Evolutionary conservation across 805 yeast species (phyloP).

Genomic region (Saccharomycopsis oosterbeekiorum): DNA sequence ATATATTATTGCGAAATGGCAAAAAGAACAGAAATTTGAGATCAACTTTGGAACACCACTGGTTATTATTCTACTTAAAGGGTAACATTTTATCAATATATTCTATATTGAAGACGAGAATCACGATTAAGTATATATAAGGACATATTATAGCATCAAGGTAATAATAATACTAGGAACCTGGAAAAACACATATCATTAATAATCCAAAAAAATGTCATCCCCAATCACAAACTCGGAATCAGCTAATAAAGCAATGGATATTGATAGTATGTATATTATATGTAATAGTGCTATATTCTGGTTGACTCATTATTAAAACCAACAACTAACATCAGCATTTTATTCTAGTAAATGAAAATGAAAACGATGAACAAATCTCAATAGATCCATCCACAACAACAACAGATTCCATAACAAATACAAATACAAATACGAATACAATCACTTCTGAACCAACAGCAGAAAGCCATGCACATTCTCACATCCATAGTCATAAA

Average conservation of each 20-base stretch:
- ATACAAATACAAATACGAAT: background rate
- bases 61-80: background rate
- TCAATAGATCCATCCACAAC: background rate
- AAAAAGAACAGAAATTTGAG: background rate
- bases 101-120: too few species aligned
- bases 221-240: background rate
- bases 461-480: background rate
- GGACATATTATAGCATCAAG: background rate
- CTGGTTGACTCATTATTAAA: too few species aligned
- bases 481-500: conserved; percentile 10
- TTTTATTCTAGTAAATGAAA: background rate
- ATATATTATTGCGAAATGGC: background rate
- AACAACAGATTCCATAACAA: background rate
- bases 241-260: background rate
- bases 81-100: too few species aligned
- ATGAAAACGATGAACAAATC: background rate
- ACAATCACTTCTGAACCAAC: background rate
- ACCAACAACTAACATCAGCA: background rate
- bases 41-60: background rate
- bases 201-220: background rate
- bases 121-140: too few species aligned
- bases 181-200: background rate
- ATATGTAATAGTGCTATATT: background rate
- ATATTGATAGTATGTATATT: background rate
- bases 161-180: background rate